Percentiles rank a stretch among this genome's conserved stretches.
phyloP scores from a whole-genome alignment of 2,329 filamentous ascomycete genomes.

The Seiridium unicorne region DNA sequence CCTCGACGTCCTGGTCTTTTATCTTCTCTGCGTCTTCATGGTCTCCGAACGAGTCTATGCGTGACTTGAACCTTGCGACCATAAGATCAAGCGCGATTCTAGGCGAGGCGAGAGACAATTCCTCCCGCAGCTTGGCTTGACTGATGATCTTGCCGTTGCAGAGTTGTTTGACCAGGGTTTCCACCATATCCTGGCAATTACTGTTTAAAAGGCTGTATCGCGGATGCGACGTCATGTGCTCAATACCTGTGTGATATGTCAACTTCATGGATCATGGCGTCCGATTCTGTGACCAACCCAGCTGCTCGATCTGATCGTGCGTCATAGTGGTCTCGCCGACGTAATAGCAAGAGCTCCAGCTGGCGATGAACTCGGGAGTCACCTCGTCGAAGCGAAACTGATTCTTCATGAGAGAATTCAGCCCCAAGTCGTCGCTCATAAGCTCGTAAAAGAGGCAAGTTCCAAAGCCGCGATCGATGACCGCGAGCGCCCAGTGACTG shows the following conservation, averaged over 20 bases:
- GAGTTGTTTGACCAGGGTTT: constrained; percentile 26
- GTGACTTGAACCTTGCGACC: constrained; percentile 22
- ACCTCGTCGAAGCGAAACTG: constrained; percentile 27
- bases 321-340: constrained; percentile 29
- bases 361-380: constrained; percentile 22
- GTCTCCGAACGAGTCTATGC: constrained; percentile 14
- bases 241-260: constrained; percentile 14
- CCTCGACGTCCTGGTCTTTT: constrained; percentile 17
- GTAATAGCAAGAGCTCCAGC: constrained; percentile 28
- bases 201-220: constrained; percentile 28
- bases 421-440: constrained; percentile 27
- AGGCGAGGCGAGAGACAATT: constrained; percentile 24
- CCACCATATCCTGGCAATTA: constrained; percentile 31
- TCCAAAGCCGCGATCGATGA: constrained; percentile 22
- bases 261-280: background rate
- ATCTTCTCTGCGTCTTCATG: constrained; percentile 10
- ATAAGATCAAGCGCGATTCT: constrained; percentile 29
- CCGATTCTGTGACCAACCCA: constrained; percentile 18
- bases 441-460: constrained; percentile 26
- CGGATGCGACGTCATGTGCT: constrained; percentile 26
- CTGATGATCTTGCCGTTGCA: constrained; percentile 29
- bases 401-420: constrained; percentile 24
- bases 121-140: constrained; percentile 28
- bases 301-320: constrained; percentile 25
- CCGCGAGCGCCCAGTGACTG: constrained; percentile 26